These are phyloP conservation scores for Jamesozyma gamospora DNA, from an alignment of 805 yeast genomes.

Conservation along the genomic window DNA sequence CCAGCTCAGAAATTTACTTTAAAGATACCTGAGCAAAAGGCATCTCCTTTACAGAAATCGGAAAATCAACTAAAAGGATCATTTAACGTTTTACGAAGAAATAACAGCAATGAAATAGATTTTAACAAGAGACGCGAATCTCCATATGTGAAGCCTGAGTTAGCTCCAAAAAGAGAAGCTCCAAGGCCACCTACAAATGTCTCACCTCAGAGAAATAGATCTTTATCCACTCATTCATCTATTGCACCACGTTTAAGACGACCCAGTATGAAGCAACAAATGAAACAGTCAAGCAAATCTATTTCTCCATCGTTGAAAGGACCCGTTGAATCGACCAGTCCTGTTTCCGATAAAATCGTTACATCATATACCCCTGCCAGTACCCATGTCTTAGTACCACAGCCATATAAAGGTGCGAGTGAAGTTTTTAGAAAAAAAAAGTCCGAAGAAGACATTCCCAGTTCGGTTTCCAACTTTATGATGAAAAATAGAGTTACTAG, in stretches of 20 bases:
- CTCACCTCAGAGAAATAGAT: conserved; percentile 16
- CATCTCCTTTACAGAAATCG: background rate
- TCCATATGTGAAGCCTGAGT: conserved; percentile 49
- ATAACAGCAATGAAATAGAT: conserved; percentile 63
- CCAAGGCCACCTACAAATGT: conserved; percentile 52
- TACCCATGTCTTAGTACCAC: conserved; percentile 34
- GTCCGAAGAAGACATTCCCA: conserved; percentile 7
- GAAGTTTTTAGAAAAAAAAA: conserved; percentile 8
- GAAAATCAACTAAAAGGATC: conserved; percentile 30
- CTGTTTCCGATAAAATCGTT: conserved; percentile 17
- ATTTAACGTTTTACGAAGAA: conserved; percentile 56
- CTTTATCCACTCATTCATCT: conserved; percentile 10
- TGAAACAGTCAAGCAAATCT: conserved; percentile 5
- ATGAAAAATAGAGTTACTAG: conserved; percentile 13
- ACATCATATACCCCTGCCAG: conserved; percentile 36
- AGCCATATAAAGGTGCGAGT: conserved; percentile 31
- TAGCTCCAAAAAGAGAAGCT: conserved; percentile 62
- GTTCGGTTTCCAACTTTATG: conserved; percentile 9
- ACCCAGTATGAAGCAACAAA: conserved; percentile 7
- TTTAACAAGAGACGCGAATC: conserved; percentile 72
- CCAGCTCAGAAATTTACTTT: conserved; percentile 4
- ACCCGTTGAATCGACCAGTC: conserved; percentile 7
- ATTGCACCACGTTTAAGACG: conserved; percentile 11
- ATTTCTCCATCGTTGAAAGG: conserved; percentile 10
- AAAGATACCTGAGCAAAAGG: conserved; percentile 2